Base-by-base conservation (phyloP, 495 filamentous ascomycete species). In the Oidiodendron maius region DNA sequence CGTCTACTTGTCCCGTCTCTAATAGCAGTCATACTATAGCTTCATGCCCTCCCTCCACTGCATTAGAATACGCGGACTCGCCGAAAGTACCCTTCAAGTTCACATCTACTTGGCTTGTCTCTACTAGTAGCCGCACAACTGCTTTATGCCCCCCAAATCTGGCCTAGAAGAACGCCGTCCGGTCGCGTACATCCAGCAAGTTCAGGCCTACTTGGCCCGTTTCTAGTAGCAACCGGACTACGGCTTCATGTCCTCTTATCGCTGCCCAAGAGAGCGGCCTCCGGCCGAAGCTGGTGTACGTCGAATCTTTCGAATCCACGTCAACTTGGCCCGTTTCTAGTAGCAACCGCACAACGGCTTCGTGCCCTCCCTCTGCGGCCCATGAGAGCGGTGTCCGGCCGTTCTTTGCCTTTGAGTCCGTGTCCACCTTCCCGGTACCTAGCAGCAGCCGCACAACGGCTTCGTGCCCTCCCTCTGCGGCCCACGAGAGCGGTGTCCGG, bases 261-360 rank as follows among this genome's bases (percentile, higher is more conserved):
- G 62, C 54, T 18, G 62, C 65, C 43, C 46, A 44, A 3, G 50
- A 62, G 1, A 68, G 44, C 32, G 61, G 57, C 24, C 65, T 55
- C 23, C 34, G 40, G n/a, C 44, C n/a, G n/a, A n/a, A n/a, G n/a
- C n/a, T n/a, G n/a, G n/a, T 17, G n/a, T n/a, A n/a, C 10, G 28
- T 13, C 3, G 3, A 17, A 32, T 44, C 42, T 32, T 30, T 28
- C 21, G 42, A 44, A 17, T 44, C 18, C 5, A 17, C 3, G 11
- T 15, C 25, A n/a, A 44, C 11, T 11, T 44, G 12, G 21, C 24
- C 24, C 3, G 42, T 44, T 11, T 28, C 25, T 4, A 44, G 42
- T 21, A 44, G 42, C 18, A 44, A n/a, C n/a, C n/a, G n/a, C n/a
- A n/a, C n/a, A n/a, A n/a, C n/a, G 42, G 13, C 20, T 28, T 5